Conservation (phyloP, 2,329 filamentous ascomycete genomes). For the Thielaviopsis populi region DNA sequence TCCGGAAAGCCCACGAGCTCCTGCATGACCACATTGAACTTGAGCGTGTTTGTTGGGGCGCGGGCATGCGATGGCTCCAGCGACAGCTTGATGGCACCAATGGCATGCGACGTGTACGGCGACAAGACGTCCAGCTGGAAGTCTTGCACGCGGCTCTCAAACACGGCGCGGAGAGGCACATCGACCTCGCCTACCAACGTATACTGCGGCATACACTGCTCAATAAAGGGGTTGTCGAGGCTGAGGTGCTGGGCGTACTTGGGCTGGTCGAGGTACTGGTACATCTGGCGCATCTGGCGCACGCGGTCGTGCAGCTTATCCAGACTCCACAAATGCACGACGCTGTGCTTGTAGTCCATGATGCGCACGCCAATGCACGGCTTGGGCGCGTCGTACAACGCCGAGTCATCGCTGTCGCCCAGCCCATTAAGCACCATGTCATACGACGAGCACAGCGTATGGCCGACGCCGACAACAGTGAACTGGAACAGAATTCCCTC, state of each 20-base stretch:
- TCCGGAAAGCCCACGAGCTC: constrained; percentile 90
- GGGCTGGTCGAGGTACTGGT: constrained; percentile 89
- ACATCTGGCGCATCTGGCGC: constrained; percentile 86
- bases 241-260: constrained; percentile 90
- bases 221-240: constrained; percentile 83
- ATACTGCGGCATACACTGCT: constrained; percentile 80
- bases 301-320: constrained; percentile 82
- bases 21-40: constrained; percentile 98
- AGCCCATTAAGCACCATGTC: constrained; percentile 91
- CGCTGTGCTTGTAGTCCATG: constrained; percentile 72
- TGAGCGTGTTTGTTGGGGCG: constrained; percentile 79
- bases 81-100: constrained; percentile 81
- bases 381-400: constrained; percentile 67
- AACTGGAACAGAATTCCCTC: constrained; percentile 93
- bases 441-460: constrained; percentile 83
- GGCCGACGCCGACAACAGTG: constrained; percentile 74
- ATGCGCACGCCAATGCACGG: constrained; percentile 84
- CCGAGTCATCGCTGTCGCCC: constrained; percentile 67
- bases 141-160: constrained; percentile 87
- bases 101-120: constrained; percentile 77
- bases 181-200: constrained; percentile 87
- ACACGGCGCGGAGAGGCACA: constrained; percentile 81
- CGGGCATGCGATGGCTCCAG: constrained; percentile 87
- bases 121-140: constrained; percentile 83
- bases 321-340: constrained; percentile 86